Base-by-base conservation (phyloP, 2,329 filamentous ascomycete species). In the Fusarium redolens region DNA sequence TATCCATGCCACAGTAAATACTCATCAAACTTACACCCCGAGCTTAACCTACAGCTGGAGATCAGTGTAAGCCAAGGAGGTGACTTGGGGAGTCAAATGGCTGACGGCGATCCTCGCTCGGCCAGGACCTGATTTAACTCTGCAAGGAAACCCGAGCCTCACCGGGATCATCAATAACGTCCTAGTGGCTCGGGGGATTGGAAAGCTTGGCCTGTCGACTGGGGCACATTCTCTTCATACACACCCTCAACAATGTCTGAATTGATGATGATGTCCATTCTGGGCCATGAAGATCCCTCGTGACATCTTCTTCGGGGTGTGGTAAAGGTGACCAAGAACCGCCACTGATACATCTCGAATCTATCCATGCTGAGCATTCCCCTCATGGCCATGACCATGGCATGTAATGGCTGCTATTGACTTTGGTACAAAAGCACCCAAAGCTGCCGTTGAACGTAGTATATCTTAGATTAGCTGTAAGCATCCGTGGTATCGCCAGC, bases 121-220 rank as follows among this genome's bases (percentile, higher is more conserved):
- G 55, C 41, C 50, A 51, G 71, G 74, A 65, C 74, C 74, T 75
- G 72, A 69, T 59, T 76, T 74, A 72, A 70, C 73, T 73, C 54
- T 68, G 66, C 52, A 61, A 58, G 69, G 75, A 56, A 77, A 77
- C 61, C 75, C 75, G 67, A 74, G 61, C 57, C 51, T 69, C 40
- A 57, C 40, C 75, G 61, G 71, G 60, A 73, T 73, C 59, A 33
- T 71, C 65, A 47, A 72, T 71, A 68, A 67, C 61, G 69, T 75
- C 62, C 57, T 75, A 72, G 71, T 72, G 64, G 37, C 61, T 43
- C n/a, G 10, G 18, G 56, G 33, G 45, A 13, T 43, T 33, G n/a
- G 28, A 52, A 45, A 61, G 38, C 56, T 61, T 51, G 44, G 17
- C 44, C 44, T 44, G 20, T 25, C n/a, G 38, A 48, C 52, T 25